Percentiles rank a stretch among this genome's conserved stretches.
These are phyloP conservation scores for Fraxinus floribunda DNA, from an alignment of 305 asterid genomes.

Conservation along the genomic window DNA sequence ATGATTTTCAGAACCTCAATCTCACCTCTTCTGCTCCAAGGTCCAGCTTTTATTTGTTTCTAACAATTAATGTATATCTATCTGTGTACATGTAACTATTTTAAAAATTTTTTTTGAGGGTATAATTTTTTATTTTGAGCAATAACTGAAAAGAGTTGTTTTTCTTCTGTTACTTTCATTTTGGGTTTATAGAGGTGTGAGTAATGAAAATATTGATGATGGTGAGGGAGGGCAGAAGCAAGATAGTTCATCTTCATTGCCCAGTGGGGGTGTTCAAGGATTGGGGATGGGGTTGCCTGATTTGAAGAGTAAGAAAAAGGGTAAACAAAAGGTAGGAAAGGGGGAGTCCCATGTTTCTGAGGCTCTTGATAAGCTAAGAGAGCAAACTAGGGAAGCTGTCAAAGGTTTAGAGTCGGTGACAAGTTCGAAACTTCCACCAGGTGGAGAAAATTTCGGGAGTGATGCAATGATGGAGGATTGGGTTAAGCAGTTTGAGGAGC, in stretches of 20 bases:
- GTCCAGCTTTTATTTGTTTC: slow-evolving; percentile 31
- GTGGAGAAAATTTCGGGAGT: slow-evolving; percentile 53
- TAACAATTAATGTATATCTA: background rate
- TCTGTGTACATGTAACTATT: background rate
- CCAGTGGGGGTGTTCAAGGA: slow-evolving; percentile 65
- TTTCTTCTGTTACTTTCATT: background rate
- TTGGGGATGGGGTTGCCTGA: slow-evolving; percentile 94
- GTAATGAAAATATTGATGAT: slow-evolving; percentile 23
- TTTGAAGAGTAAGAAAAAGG: slow-evolving; percentile 79
- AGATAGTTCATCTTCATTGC: slow-evolving; percentile 35
- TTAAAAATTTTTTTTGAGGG: background rate
- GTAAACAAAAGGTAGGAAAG: slow-evolving; percentile 66
- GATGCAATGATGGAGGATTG: slow-evolving; percentile 92
- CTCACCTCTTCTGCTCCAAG: slow-evolving; percentile 72
- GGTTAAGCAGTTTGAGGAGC: slow-evolving; percentile 98
- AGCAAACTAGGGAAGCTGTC: slow-evolving; percentile 92
- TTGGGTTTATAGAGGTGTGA: slow-evolving; percentile 42
- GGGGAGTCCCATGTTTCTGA: slow-evolving; percentile 72
- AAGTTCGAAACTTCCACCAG: slow-evolving; percentile 40
- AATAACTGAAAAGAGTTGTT: slow-evolving; percentile 17
- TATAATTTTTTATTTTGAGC: slow-evolving; percentile 15
- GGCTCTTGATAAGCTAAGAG: slow-evolving; percentile 90
- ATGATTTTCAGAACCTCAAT: slow-evolving; percentile 93
- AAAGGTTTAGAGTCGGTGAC: slow-evolving; percentile 77
- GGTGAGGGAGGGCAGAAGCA: slow-evolving; percentile 44